Conservation (phyloP, 192 early-diverging fungal species). For the Backusella mclennaniae region DNA sequence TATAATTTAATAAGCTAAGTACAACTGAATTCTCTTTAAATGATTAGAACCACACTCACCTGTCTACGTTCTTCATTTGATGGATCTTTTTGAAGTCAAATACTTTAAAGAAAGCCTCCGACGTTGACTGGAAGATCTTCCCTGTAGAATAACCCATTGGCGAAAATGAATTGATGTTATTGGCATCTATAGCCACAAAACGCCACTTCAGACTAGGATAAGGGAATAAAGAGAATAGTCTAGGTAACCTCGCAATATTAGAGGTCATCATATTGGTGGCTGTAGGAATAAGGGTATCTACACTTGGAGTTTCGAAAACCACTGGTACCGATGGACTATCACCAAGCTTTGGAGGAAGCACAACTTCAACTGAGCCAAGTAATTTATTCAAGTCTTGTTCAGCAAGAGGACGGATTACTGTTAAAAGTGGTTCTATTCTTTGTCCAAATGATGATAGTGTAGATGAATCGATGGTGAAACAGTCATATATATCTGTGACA, state of each 20-base stretch:
- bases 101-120: background rate
- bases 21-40: background rate
- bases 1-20: background rate
- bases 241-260: background rate
- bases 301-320: too few species aligned
- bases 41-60: background rate
- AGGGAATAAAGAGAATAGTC: background rate
- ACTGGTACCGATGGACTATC: too few species aligned
- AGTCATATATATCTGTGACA: too few species aligned
- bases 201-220: background rate
- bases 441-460: too few species aligned
- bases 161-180: background rate
- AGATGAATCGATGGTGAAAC: too few species aligned
- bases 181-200: background rate
- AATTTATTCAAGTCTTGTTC: too few species aligned
- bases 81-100: background rate
- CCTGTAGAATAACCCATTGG: background rate
- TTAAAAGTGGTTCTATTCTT: too few species aligned
- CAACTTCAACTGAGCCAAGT: too few species aligned
- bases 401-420: too few species aligned
- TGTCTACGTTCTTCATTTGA: background rate
- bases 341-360: too few species aligned
- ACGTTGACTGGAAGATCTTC: background rate
- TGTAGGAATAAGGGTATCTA: constrained; percentile 22
- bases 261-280: background rate